Base-by-base conservation (phyloP, 116 monocot genomes). In the Thalassia testudinum region DNA sequence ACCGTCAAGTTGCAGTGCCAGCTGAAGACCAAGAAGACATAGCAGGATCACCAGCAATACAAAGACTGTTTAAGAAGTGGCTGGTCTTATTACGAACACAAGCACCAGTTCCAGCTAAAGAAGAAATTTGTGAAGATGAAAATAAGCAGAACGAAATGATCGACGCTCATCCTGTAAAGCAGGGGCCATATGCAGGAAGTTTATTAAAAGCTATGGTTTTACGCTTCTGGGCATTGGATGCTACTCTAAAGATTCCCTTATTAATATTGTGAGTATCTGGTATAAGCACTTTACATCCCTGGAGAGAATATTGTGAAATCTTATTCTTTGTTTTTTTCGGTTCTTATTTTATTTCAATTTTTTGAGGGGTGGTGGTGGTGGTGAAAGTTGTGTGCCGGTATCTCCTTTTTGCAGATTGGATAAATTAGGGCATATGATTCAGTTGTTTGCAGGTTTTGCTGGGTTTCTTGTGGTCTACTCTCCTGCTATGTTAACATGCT, bases 241-340 rank as follows among this genome's bases (percentile, higher is more conserved):
- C 54, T 27, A 38, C 61, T 26, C 26, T 68, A 38, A 68, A 61
- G 68, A 37, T 68, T 34, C 61, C 61, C 2, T 38, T 68, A 23
- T 37, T 68, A 38, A 68, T 68, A 54, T 54, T 68, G 68, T 68
- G 60, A 68, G 68, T 10, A n/a, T n/a, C n/a, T n/a, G n/a, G n/a
- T n/a, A n/a, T n/a, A n/a, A n/a, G n/a, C n/a, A n/a, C n/a, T n/a
- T n/a, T n/a, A n/a, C n/a, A n/a, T n/a, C n/a, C n/a, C n/a, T n/a
- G n/a, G n/a, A n/a, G n/a, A n/a, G n/a, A n/a, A n/a, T n/a, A n/a
- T n/a, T n/a, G n/a, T n/a, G n/a, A n/a, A n/a, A n/a, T n/a, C n/a
- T n/a, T n/a, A n/a, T n/a, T n/a, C n/a, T n/a, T n/a, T n/a, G n/a
- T n/a, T n/a, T n/a, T n/a, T n/a, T n/a, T n/a, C n/a, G n/a, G n/a